Base-by-base conservation (phyloP, 768 basidiomycete genomes). In the Tylopilus subfusipes region DNA sequence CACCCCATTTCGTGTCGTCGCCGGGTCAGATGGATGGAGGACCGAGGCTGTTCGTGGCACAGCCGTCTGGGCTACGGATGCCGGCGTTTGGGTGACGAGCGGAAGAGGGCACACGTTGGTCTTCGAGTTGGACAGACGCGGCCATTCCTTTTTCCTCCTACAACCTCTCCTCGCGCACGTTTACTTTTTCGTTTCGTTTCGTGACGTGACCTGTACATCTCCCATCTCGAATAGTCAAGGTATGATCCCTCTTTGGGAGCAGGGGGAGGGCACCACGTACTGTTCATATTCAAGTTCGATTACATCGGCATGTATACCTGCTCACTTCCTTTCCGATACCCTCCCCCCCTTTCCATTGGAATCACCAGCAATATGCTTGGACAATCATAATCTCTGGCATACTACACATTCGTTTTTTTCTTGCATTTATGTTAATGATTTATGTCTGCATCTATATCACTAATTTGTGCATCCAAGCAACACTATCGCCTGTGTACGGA, bases 61-160 rank as follows among this genome's bases (percentile, higher is more conserved):
- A 68, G 27, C 63, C 57, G 18, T 68, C 67, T 42, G 67, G 65
- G 10, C 31, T 68, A 34, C 60, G 67, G 44, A 64, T 59, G 24
- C 65, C 67, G 4, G 58, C 55, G 48, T 66, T 68, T 54, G 65
- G 54, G 13, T 66, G 53, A 64, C n/a, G 21, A 54, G 24, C n/a
- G 30, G 10, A 10, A 1, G 16, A 19, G 16, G 25, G 42, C 9
- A 4, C 8, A n/a, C 27, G 10, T 25, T 39, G 8, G 34, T 34
- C 7, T 18, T 21, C 31, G 31, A 7, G 1, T 36, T 13, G 16
- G 25, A 22, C 13, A 0, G n/a, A 27, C 25, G 24, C 14, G 24
- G 14, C 14, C 13, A 7, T 19, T 19, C 7, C 9, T 30, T 39
- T 1, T 7, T 33, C 16, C 2, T n/a, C n/a, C n/a, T n/a, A n/a